Evolutionary conservation across 768 basidiomycete genomes (phyloP).

Genomic region (Collybia sordida): DNA sequence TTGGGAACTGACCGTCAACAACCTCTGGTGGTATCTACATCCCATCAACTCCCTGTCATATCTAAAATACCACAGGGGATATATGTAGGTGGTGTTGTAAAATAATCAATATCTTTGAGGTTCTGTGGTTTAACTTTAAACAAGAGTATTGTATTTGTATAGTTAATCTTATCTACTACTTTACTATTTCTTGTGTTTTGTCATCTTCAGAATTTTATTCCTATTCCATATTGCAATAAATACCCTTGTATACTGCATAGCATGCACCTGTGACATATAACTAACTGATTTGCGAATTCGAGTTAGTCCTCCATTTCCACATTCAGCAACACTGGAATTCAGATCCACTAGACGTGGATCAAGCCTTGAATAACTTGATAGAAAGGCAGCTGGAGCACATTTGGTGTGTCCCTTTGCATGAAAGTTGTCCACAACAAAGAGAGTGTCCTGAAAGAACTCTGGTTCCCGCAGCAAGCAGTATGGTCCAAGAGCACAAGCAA

Average conservation of each 20-base stretch:
- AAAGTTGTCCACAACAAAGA: conserved; percentile 32
- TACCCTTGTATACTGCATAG: conserved; percentile 21
- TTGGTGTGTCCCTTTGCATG: conserved; percentile 32
- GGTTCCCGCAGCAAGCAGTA: conserved; percentile 24
- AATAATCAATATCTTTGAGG: too few relatives aligned
- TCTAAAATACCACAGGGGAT: too few relatives aligned
- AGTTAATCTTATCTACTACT: too few relatives aligned
- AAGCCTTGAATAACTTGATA: conserved; percentile 22
- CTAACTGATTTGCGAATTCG: conserved; percentile 25
- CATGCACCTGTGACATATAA: conserved; percentile 22
- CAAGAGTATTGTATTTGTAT: too few relatives aligned
- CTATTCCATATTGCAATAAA: conserved; percentile 16
- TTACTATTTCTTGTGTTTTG: too few relatives aligned
- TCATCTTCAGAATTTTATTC: neutral
- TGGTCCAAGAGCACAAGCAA: conserved; percentile 22
- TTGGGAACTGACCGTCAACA: too few relatives aligned
- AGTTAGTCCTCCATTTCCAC: conserved; percentile 26
- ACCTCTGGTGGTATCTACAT: too few relatives aligned
- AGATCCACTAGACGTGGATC: conserved; percentile 22
- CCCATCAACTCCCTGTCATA: too few relatives aligned
- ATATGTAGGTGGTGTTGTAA: too few relatives aligned
- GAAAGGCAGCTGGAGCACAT: conserved; percentile 27
- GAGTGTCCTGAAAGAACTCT: conserved; percentile 29
- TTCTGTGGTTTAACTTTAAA: too few relatives aligned
- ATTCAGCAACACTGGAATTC: conserved; percentile 35